Conservation (phyloP, 768 basidiomycete genomes). For the Rhizopogon sp. region DNA sequence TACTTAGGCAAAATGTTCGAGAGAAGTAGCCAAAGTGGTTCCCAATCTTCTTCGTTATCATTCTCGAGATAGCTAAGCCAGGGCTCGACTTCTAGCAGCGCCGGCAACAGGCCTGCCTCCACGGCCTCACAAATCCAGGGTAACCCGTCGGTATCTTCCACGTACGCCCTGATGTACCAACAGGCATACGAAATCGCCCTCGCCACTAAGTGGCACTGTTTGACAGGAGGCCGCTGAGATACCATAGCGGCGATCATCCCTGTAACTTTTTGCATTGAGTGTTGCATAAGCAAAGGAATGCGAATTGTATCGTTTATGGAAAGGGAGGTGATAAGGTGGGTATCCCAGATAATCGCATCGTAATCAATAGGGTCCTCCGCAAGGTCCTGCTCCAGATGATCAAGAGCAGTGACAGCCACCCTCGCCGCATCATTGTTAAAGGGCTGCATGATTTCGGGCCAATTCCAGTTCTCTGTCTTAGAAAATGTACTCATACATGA, state of each 20-base stretch:
- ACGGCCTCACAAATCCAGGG: constrained; percentile 21
- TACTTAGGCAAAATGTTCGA: constrained; percentile 21
- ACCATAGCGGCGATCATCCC: constrained; percentile 13
- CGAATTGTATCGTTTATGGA: constrained; percentile 22
- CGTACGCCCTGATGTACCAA: constrained; percentile 24
- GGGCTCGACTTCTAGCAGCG: constrained; percentile 21
- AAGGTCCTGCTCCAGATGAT: constrained; percentile 20
- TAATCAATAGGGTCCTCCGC: constrained; percentile 16
- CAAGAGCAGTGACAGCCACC: constrained; percentile 18
- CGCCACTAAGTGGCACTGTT: constrained; percentile 11
- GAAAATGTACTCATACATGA: constrained; percentile 24
- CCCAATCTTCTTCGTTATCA: constrained; percentile 22
- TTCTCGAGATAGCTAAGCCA: constrained; percentile 18
- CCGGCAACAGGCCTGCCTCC: constrained; percentile 18
- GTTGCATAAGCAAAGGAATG: constrained; percentile 16
- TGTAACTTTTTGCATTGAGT: constrained; percentile 14
- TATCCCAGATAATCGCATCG: constrained; percentile 25
- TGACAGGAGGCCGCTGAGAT: neutral
- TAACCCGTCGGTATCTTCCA: constrained; percentile 20
- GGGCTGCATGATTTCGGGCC: constrained; percentile 20
- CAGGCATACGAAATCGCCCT: constrained; percentile 23
- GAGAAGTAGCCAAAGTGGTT: constrained; percentile 20
- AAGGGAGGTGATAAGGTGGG: constrained; percentile 21
- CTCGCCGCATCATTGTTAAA: constrained; percentile 13
- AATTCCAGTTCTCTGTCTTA: constrained; percentile 18